These are phyloP conservation scores for Jatropha curcas DNA, from an alignment of 345 rosid species.

Conservation along the genomic window DNA sequence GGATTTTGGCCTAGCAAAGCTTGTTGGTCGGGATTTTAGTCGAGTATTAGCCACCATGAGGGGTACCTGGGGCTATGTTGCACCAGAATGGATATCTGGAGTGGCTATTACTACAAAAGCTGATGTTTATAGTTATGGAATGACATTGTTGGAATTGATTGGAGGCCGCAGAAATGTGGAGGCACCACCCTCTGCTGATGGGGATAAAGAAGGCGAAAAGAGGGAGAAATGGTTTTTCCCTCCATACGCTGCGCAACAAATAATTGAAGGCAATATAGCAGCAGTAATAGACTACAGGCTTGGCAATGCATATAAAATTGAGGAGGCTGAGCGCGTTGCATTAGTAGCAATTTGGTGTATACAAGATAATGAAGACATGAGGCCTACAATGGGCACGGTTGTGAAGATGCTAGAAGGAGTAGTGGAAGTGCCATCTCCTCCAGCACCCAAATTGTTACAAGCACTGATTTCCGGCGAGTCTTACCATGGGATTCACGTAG, in stretches of 20 bases:
- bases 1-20: slow-evolving; percentile 32
- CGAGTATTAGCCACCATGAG: slow-evolving; percentile 31
- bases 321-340: slow-evolving; percentile 24
- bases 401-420: slow-evolving; percentile 33
- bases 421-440: slow-evolving; percentile 40
- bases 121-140: slow-evolving; percentile 36
- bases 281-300: slow-evolving; percentile 25
- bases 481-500: slow-evolving; percentile 50
- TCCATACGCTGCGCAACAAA: slow-evolving; percentile 80
- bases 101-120: slow-evolving; percentile 36
- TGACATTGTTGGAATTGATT: slow-evolving; percentile 34
- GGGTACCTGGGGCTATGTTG: slow-evolving; percentile 36
- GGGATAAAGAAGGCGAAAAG: slow-evolving; percentile 24
- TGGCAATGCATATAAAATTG: slow-evolving; percentile 15
- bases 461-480: slow-evolving; percentile 81
- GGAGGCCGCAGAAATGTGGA: slow-evolving; percentile 30
- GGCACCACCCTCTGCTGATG: slow-evolving; percentile 27
- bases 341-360: slow-evolving; percentile 35
- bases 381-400: slow-evolving; percentile 33
- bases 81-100: slow-evolving; percentile 39
- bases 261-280: slow-evolving; percentile 43
- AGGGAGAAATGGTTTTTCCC: slow-evolving; percentile 81
- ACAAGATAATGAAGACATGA: slow-evolving; percentile 28
- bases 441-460: slow-evolving; percentile 76
- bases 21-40: slow-evolving; percentile 30